Evolutionary conservation across 2,329 filamentous ascomycete genomes (phyloP).

Genomic region (Neopestalotiopsis sp.): DNA sequence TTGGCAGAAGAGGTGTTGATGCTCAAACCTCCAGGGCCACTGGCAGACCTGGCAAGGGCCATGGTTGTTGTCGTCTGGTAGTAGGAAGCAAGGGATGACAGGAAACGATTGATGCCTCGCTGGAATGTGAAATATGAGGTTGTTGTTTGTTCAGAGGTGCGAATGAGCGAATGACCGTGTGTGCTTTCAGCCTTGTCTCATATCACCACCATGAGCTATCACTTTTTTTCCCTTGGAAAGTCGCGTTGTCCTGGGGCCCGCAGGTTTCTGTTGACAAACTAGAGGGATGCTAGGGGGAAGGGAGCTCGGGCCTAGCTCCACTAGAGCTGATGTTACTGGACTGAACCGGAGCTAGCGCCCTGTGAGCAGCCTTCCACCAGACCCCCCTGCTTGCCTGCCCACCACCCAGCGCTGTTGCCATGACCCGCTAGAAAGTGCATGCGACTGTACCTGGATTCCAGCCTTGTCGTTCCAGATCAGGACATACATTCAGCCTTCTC

Average conservation of each 20-base stretch:
- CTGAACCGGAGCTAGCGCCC: not conserved
- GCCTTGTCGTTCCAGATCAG: not conserved
- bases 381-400: no score
- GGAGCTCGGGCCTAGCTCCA: constrained; percentile 9
- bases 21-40: constrained; percentile 64
- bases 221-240: constrained; percentile 8
- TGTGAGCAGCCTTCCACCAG: not conserved
- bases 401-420: not conserved
- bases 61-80: not conserved
- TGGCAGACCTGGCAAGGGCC: constrained; percentile 62
- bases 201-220: not conserved
- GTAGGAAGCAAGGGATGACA: not conserved
- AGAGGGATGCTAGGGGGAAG: not conserved
- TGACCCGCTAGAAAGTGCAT: not conserved
- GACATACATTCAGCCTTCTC: not conserved
- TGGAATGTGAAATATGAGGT: not conserved
- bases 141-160: not conserved
- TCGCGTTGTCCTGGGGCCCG: constrained; percentile 7
- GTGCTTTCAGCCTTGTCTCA: constrained; percentile 14
- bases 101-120: not conserved
- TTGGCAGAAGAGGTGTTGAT: constrained; percentile 70
- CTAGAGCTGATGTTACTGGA: not conserved
- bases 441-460: constrained; percentile 6
- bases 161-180: not conserved
- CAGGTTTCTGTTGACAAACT: constrained; percentile 11